These are phyloP conservation scores for Penicillium bialowiezense DNA, from an alignment of 495 filamentous ascomycete genomes.

Conservation along the genomic window DNA sequence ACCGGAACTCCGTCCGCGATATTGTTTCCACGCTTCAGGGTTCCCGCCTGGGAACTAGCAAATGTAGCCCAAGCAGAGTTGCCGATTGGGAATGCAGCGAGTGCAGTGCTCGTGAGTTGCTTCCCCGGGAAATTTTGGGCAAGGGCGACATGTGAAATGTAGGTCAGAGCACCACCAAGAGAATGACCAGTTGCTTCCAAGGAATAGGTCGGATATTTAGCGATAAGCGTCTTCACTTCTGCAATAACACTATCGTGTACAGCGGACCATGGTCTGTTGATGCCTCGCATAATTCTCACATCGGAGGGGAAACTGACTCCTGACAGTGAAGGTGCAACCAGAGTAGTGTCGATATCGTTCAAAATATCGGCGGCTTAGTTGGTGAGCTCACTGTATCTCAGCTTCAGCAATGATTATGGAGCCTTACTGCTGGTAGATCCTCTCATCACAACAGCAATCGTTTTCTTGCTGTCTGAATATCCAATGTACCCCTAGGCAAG, in stretches of 20 bases:
- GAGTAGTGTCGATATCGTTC: slow-evolving; percentile 33
- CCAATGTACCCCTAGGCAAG: slow-evolving; percentile 26
- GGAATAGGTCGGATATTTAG: slow-evolving; percentile 27
- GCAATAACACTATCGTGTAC: slow-evolving; percentile 30
- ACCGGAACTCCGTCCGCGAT: slow-evolving; percentile 30
- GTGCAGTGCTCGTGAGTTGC: slow-evolving; percentile 27
- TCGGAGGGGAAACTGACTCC: slow-evolving; percentile 30
- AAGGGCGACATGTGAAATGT: slow-evolving; percentile 33
- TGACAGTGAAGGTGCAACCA: slow-evolving; percentile 29
- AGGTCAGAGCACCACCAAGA: slow-evolving; percentile 33
- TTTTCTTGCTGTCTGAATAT: slow-evolving; percentile 25
- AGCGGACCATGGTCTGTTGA: slow-evolving; percentile 28
- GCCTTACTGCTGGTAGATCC: slow-evolving; percentile 28
- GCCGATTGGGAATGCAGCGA: slow-evolving; percentile 36
- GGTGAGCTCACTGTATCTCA: neutral
- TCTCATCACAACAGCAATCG: slow-evolving; percentile 31
- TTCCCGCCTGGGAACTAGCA: slow-evolving; percentile 23
- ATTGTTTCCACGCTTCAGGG: slow-evolving; percentile 32
- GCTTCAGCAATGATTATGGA: neutral
- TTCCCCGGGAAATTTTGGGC: slow-evolving; percentile 31
- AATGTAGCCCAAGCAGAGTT: slow-evolving; percentile 31
- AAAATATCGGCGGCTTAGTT: slow-evolving; percentile 26
- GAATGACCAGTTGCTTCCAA: slow-evolving; percentile 35
- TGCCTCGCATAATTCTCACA: slow-evolving; percentile 29
- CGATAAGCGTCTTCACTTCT: slow-evolving; percentile 26